phyloP scores from a whole-genome alignment of 2,329 filamentous ascomycete genomes.

The Cladosporium sp. region DNA sequence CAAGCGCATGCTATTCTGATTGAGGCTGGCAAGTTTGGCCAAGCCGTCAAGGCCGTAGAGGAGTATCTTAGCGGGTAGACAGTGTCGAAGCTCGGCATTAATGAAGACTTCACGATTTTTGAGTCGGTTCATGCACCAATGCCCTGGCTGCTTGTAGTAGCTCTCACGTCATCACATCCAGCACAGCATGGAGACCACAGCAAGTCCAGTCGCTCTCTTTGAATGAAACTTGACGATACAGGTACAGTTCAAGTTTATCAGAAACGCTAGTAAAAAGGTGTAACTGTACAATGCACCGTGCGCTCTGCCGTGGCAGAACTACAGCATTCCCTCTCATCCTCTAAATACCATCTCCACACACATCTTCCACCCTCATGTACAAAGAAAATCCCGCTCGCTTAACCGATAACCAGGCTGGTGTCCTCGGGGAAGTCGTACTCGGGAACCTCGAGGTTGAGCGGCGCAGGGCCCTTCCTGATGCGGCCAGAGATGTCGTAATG shows the following conservation, averaged over 20 bases:
- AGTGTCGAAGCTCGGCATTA: neutral
- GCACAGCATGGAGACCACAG: too few relatives aligned
- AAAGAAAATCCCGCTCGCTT: constrained; percentile 30
- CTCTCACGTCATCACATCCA: too few relatives aligned
- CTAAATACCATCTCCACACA: constrained; percentile 1
- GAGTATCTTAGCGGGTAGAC: constrained; percentile 55
- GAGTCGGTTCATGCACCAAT: neutral
- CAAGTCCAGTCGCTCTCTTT: neutral
- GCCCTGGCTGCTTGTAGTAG: neutral
- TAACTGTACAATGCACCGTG: constrained; percentile 14
- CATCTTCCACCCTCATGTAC: constrained; percentile 4
- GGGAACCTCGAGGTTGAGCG: constrained; percentile 94
- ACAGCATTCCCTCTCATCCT: constrained; percentile 6
- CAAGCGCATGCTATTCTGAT: constrained; percentile 81
- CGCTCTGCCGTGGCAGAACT: constrained; percentile 9
- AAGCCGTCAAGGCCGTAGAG: constrained; percentile 66
- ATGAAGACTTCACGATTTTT: neutral
- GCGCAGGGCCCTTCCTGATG: constrained; percentile 94
- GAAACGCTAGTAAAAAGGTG: constrained; percentile 13
- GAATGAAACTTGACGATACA: constrained; percentile 10
- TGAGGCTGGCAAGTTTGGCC: constrained; percentile 69
- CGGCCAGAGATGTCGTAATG: constrained; percentile 99
- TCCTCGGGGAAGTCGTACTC: constrained; percentile 90
- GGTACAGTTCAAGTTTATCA: constrained; percentile 13
- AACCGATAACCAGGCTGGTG: constrained; percentile 86